Conservation (phyloP, 148 eudicot genomes). For the Beta vulgaris region DNA sequence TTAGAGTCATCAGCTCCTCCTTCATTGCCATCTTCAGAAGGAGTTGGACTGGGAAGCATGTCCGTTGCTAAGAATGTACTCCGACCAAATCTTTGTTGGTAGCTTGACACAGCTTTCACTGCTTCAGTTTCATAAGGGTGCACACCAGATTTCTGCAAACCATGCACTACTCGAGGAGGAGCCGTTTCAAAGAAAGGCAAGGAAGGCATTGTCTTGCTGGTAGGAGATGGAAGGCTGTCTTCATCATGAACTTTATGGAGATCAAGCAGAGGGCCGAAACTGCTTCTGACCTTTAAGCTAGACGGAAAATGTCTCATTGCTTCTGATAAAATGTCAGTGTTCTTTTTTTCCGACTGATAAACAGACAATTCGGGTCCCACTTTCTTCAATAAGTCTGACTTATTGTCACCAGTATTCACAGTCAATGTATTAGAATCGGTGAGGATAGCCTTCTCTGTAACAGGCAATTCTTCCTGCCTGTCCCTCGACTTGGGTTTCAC, state of each 20-base stretch:
- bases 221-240: conserved; percentile 95
- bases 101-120: conserved; percentile 72
- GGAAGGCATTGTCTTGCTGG: conserved; percentile 46
- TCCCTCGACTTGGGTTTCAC: conserved; percentile 31
- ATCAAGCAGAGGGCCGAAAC: conserved; percentile 64
- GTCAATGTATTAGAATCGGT: conserved; percentile 44
- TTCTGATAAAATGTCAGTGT: conserved; percentile 23
- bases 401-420: conserved; percentile 32
- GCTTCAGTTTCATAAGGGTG: conserved; percentile 91
- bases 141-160: conserved; percentile 29
- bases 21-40: conserved; percentile 68
- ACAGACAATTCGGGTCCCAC: conserved; percentile 30
- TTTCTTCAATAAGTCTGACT: conserved; percentile 24
- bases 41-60: conserved; percentile 95
- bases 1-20: conserved; percentile 49
- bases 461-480: conserved; percentile 37
- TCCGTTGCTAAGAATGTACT: conserved; percentile 52
- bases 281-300: conserved; percentile 45
- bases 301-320: conserved; percentile 32
- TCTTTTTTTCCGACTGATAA: conserved; percentile 30
- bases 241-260: conserved; percentile 85
- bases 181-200: conserved; percentile 33
- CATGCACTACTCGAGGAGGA: conserved; percentile 31
- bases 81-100: conserved; percentile 87
- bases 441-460: conserved; percentile 37